These are phyloP conservation scores for Cordyceps cateniannulata DNA, from an alignment of 2,329 filamentous ascomycete genomes.

Conservation along the genomic window DNA sequence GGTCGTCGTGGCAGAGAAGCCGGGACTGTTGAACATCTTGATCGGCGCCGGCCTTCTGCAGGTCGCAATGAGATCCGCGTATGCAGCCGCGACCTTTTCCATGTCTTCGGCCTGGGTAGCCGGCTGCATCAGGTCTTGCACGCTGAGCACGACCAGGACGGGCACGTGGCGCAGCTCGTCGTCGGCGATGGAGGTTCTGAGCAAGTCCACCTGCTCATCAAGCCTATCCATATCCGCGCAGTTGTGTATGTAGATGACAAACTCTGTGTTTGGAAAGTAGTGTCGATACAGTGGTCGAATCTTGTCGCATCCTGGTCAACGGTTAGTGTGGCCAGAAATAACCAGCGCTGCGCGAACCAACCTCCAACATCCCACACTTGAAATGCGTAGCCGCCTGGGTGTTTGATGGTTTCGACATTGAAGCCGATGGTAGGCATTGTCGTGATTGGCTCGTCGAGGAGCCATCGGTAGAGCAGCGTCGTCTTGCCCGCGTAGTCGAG, in stretches of 20 bases:
- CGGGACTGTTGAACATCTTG: conserved; percentile 19
- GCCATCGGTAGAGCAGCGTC: conserved; percentile 71
- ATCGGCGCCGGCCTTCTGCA: conserved; percentile 13
- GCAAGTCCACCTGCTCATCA: conserved; percentile 22
- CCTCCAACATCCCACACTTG: conserved; percentile 26
- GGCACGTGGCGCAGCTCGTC: conserved; percentile 21
- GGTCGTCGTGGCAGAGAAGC: conserved; percentile 16
- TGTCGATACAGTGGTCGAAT: conserved; percentile 22
- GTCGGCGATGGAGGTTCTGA: conserved; percentile 19
- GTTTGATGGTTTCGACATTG: conserved; percentile 74
- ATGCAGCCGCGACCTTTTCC: neutral
- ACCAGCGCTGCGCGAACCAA: neutral
- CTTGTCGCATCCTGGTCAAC: conserved; percentile 20
- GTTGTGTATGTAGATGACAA: conserved; percentile 24
- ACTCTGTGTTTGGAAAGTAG: conserved; percentile 21
- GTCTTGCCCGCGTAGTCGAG: conserved; percentile 55
- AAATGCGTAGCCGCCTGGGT: conserved; percentile 17
- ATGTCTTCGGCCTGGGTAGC: conserved; percentile 18
- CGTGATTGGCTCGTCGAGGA: conserved; percentile 86
- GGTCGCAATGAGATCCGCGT: neutral
- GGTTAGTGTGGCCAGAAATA: neutral
- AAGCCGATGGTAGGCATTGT: conserved; percentile 94
- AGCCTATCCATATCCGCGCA: conserved; percentile 21
- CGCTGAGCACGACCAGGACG: conserved; percentile 23
- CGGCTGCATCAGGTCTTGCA: conserved; percentile 23